Conservation (phyloP, 768 basidiomycete species). For the Coprinopsis cinerea region DNA sequence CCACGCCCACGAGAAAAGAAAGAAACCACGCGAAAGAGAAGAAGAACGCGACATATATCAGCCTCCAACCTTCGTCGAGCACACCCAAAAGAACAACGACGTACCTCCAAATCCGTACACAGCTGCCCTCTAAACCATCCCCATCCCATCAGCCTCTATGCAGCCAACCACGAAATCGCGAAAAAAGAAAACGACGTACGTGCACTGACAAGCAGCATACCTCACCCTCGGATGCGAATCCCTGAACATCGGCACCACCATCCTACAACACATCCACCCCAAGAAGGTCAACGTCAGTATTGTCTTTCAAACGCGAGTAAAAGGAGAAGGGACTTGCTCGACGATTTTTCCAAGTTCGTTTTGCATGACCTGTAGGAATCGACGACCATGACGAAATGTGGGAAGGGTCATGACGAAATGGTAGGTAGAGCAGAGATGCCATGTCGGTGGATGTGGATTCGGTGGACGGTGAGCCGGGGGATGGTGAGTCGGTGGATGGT, state of each 20-base stretch:
- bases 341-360: constrained; percentile 79
- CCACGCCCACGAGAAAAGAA: too few relatives aligned
- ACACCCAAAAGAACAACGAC: constrained; percentile 4
- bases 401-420: too few relatives aligned
- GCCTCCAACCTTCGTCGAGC: background rate
- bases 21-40: too few relatives aligned
- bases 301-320: background rate
- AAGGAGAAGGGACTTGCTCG: constrained; percentile 43
- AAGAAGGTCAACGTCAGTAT: too few relatives aligned
- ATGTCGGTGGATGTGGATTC: too few relatives aligned
- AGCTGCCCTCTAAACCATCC: constrained; percentile 62
- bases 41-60: too few relatives aligned
- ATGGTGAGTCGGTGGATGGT: too few relatives aligned
- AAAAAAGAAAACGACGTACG: constrained; percentile 42
- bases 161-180: too few relatives aligned
- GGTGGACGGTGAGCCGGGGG: too few relatives aligned
- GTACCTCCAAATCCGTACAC: constrained; percentile 82
- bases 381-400: too few relatives aligned
- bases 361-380: constrained; percentile 53
- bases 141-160: constrained; percentile 1
- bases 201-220: constrained; percentile 80
- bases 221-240: constrained; percentile 76
- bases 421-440: too few relatives aligned
- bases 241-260: constrained; percentile 71
- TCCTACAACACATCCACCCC: too few relatives aligned